Conservation (phyloP, 2,329 filamentous ascomycete species). For the Epichloe typhina region DNA sequence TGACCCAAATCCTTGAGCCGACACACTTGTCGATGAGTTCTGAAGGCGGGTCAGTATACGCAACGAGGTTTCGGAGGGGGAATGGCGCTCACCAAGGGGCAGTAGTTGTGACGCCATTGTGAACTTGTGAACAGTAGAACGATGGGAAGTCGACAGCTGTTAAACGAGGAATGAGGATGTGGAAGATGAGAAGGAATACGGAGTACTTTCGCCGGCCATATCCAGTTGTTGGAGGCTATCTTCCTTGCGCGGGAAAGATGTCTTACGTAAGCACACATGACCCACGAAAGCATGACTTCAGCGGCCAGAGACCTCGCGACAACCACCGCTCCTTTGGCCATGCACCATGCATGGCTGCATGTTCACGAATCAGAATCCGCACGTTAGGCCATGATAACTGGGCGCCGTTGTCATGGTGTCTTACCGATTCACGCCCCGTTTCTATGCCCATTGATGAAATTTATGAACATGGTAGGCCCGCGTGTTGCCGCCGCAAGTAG, state of each 20-base stretch:
- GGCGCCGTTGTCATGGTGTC: constrained; percentile 6
- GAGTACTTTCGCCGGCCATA: background rate
- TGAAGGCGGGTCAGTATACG: constrained; percentile 22
- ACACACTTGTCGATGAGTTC: constrained; percentile 99
- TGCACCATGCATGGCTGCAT: constrained; percentile 6
- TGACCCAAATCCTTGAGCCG: constrained; percentile 92
- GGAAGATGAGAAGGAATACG: background rate
- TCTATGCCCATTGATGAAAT: constrained; percentile 10
- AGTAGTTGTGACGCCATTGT: constrained; percentile 62
- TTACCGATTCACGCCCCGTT: background rate
- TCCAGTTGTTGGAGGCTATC: background rate
- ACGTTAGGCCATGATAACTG: constrained; percentile 10
- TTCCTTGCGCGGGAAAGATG: background rate
- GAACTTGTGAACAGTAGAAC: constrained; percentile 4
- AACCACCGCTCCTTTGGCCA: background rate
- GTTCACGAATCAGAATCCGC: background rate
- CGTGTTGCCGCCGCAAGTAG: constrained; percentile 17
- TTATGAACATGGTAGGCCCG: constrained; percentile 4
- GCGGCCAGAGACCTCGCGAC: background rate
- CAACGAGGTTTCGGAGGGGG: background rate
- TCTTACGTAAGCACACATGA: constrained; percentile 1
- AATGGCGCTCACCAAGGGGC: constrained; percentile 43
- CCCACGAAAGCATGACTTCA: background rate
- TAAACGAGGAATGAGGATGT: background rate
- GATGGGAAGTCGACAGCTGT: background rate